Conservation (phyloP, 2,329 filamentous ascomycete genomes). For the Phialemonium atrogriseum region DNA sequence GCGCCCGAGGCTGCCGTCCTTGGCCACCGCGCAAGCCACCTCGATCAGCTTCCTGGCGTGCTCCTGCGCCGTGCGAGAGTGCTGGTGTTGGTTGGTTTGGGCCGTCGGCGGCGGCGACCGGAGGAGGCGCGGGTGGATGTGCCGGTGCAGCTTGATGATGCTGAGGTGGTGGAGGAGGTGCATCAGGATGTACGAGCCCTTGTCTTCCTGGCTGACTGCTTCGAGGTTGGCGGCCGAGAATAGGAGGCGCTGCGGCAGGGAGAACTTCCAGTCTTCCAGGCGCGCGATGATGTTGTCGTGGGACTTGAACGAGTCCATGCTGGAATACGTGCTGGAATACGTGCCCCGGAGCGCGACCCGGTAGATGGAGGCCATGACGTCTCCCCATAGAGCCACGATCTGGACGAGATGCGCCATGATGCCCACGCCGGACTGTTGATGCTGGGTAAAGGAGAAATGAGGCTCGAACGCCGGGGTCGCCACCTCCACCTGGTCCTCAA, state of each 20-base stretch:
- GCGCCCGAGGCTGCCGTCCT: slow-evolving; percentile 24
- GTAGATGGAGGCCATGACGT: slow-evolving; percentile 52
- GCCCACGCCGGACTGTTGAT: slow-evolving; percentile 25
- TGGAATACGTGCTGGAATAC: slow-evolving; percentile 3
- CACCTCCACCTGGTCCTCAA: slow-evolving; percentile 51
- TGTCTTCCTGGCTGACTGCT: slow-evolving; percentile 42
- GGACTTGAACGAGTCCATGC: slow-evolving; percentile 24
- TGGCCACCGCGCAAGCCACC: slow-evolving; percentile 30
- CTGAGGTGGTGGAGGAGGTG: slow-evolving; percentile 60
- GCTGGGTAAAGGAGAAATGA: slow-evolving; percentile 19
- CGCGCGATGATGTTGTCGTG: slow-evolving; percentile 35
- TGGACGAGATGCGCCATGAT: slow-evolving; percentile 54
- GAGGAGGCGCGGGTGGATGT: slow-evolving; percentile 36
- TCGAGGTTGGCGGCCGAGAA: slow-evolving; percentile 51
- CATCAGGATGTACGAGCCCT: slow-evolving; percentile 53
- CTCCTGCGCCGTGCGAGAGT: slow-evolving; percentile 38
- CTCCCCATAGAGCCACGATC: slow-evolving; percentile 56
- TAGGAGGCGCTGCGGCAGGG: slow-evolving; percentile 45
- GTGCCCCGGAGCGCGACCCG: slow-evolving; percentile 30
- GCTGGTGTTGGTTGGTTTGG: slow-evolving; percentile 29
- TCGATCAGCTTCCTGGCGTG: slow-evolving; percentile 45
- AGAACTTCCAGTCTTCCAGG: slow-evolving; percentile 49
- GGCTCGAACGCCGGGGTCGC: slow-evolving; percentile 54
- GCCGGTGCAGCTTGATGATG: slow-evolving; percentile 56
- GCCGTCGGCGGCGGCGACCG: no score